phyloP scores from a whole-genome alignment of 768 basidiomycete genomes.

The Phallus indusiatus region DNA sequence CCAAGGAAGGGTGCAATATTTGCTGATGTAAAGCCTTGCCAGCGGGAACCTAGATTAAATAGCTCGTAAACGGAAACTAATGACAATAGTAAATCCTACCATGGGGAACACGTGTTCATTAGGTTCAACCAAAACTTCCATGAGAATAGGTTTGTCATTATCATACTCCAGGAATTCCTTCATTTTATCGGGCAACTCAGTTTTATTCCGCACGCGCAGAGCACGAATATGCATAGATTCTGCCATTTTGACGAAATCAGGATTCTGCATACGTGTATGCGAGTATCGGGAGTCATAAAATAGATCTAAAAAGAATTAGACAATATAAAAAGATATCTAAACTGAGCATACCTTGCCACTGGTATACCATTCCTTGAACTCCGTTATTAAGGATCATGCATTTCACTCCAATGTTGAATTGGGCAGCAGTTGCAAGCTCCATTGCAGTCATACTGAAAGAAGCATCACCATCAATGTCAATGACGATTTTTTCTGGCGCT shows the following conservation, averaged over 20 bases:
- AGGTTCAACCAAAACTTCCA: constrained; percentile 83
- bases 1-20: constrained; percentile 58
- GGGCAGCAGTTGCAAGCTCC: constrained; percentile 92
- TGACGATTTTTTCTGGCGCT: constrained; percentile 82
- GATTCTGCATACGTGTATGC: constrained; percentile 92
- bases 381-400: constrained; percentile 90
- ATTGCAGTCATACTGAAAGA: constrained; percentile 99
- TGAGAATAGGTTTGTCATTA: constrained; percentile 70
- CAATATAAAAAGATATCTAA: background rate
- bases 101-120: constrained; percentile 89
- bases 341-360: constrained; percentile 81
- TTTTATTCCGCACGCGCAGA: constrained; percentile 57
- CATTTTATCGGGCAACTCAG: constrained; percentile 90
- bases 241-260: constrained; percentile 87
- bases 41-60: constrained; percentile 56
- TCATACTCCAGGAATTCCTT: constrained; percentile 98
- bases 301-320: constrained; percentile 43
- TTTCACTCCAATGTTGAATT: constrained; percentile 91
- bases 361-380: constrained; percentile 98
- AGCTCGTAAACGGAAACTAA: constrained; percentile 7
- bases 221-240: constrained; percentile 90
- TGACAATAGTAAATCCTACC: constrained; percentile 33
- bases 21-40: constrained; percentile 94
- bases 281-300: constrained; percentile 98
- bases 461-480: constrained; percentile 97